phyloP scores from a whole-genome alignment of 768 basidiomycete species.

The Pleurotus salmoneostramineus region DNA sequence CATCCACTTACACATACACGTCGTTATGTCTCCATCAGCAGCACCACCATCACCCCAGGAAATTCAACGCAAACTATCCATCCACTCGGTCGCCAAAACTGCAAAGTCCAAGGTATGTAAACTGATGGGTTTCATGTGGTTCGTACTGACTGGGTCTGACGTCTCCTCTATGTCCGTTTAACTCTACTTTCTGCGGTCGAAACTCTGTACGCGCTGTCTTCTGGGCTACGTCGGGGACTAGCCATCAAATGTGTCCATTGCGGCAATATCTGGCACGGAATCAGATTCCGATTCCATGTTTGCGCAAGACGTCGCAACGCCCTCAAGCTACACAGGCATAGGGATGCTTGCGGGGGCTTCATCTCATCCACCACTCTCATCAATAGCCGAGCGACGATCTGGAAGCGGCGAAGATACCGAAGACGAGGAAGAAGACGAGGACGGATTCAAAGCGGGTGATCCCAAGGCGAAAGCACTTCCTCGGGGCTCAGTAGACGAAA shows the following conservation, averaged over 20 bases:
- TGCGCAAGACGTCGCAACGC: constrained; percentile 46
- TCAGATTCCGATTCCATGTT: constrained; percentile 81
- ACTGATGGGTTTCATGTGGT: no score
- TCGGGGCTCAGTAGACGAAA: constrained; percentile 58
- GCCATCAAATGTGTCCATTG: constrained; percentile 16
- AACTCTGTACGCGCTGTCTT: neutral
- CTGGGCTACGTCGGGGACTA: constrained; percentile 10
- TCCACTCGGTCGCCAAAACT: constrained; percentile 58
- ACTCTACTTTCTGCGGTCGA: neutral
- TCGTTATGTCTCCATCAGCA: constrained; percentile 34
- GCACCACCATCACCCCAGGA: constrained; percentile 84
- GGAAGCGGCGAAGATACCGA: constrained; percentile 78
- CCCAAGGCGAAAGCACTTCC: constrained; percentile 28
- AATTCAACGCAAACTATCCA: constrained; percentile 80
- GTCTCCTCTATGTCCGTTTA: neutral
- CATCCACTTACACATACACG: neutral
- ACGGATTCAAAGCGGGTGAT: constrained; percentile 59
- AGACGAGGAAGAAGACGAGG: constrained; percentile 64
- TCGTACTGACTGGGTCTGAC: neutral
- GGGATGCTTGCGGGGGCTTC: constrained; percentile 11
- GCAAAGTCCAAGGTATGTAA: constrained; percentile 34
- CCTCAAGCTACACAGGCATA: constrained; percentile 28
- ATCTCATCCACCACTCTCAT: constrained; percentile 44
- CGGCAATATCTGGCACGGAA: constrained; percentile 65
- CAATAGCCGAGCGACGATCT: constrained; percentile 72